Evolutionary conservation across 139 green algal species (phyloP), one percentile per base, ranked within the genome.

Genomic region (Coelastrella sp.): DNA sequence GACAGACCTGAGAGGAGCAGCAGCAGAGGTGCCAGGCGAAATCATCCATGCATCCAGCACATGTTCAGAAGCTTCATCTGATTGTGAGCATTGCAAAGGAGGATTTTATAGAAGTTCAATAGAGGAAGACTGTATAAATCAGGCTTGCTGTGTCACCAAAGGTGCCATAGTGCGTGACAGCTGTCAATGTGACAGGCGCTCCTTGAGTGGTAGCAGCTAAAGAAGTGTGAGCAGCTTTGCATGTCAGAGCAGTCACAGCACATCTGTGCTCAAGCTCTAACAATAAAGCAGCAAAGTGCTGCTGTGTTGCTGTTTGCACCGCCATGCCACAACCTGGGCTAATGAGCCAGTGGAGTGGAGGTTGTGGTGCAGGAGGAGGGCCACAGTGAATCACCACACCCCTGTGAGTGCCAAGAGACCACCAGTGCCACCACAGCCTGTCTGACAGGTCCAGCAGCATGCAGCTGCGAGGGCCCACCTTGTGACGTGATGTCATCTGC

Each of bases 401-500:
- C 63, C 35, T 49, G 3, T 70, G 5, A 22, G 63, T 9, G 12
- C 63, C 63, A 70, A 17, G 5, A 70, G 63, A 70, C 12, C 63
- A 22, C 12, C 4, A 22, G 63, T 12, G 6, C 12, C 12, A 70
- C 4, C 63, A 70, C 12, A 70, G 12, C 12, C 63, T 6, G 12
- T 20, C 4, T 70, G 15, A 14, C 12, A 14, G 12, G 68, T 10
- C 68, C 4, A 27, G 19, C 19, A 25, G 4, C 15, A 76, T 24
- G 19, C 15, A n/a, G 7, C 3, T 24, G 19, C 15, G 24, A n/a
- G 19, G 7, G 68, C 74, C 19, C 60, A 91, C 87, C 87, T 93
- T 88, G 61, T 83, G 78, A 24, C 0, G 93, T 96, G 27, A 96
- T 87, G 7, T 91, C 75, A 0, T 91, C 89, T 8, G 89, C 87